Evolutionary conservation across 805 yeast species (phyloP), one percentile per base, ranked within the genome.

Genomic region (Metschnikowia matae): DNA sequence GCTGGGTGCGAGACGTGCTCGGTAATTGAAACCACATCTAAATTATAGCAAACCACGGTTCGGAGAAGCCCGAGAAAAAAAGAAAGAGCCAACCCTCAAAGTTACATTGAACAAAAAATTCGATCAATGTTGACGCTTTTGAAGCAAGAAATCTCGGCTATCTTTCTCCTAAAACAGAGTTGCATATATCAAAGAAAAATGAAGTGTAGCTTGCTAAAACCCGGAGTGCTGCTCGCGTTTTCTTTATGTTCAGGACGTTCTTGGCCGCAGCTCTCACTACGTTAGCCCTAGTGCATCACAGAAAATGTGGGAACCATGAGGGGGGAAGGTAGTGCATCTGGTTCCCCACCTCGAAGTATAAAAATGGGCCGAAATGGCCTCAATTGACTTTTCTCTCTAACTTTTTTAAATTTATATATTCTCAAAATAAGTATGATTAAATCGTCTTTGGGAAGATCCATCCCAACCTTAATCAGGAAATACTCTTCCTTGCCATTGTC

Each of bases 401-500:
- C 13, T 6, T 35, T 44, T 23, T 35, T 15, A 11, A 11, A 7
- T 13, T 33, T 26, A 35, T 2, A 10, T 15, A 17, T 40, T 23
- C 31, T 17, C 38, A 11, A 14, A 21, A 10, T 26, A 26, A 34
- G 23, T 36, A 50, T 50, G 53, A 38, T 46, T 20, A 46, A 46
- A 44, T 33, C 51, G 8, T 32, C 53, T 20, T 31, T 50, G 18
- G 46, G 51, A 40, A 50, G 17, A 21, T 18, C 50, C 7, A 5
- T 23, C 8, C 35, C 42, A 10, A n/a, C 36, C 26, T 37, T 44
- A 29, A 18, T 37, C 34, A 36, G 40, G 31, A 36, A 31, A 17
- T 37, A 44, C 31, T 44, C 48, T 31, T 47, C 54, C 13, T 61
- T 66, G 56, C 74, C 77, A 23, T 65, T 74, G 58, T 55, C 77